Base-by-base conservation (phyloP, 108 stramenopile species). In the Nitzschia sp. region DNA sequence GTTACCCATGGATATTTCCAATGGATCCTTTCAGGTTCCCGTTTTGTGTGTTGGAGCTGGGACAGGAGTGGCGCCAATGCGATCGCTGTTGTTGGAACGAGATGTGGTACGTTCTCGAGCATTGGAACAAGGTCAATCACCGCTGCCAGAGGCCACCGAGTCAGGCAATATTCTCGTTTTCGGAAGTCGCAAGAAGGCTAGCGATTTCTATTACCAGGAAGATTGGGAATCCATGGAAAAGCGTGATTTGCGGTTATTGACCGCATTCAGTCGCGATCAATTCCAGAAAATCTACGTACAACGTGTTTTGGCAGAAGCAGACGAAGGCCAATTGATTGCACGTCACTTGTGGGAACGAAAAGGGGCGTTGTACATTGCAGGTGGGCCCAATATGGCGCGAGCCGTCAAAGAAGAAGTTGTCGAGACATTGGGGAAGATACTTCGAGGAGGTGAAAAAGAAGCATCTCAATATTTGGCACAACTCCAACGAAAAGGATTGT, bases 41-140 rank as follows among this genome's bases (percentile, higher is more conserved):
- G 70, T 89, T 22, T 26, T 93, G 21, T 90, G 73, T 59, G 82
- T 93, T 48, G 89, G 92, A 37, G 87, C 89, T 43, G 92, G 92
- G 42, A 93, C 92, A 7, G 92, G 92, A 11, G 76, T 93, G 41
- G 92, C 92, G 22, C 92, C 92, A 19, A 83, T 93, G 44, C 86
- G 92, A 34, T 80, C 83, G 20, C 58, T 93, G 11, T 79, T 93
- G 38, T 51, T 80, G 46, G 92, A 93, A 73, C 78, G 92, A 14
- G 70, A 83, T 17, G 84, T 82, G 51, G 19, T 61, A 14, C 26
- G 65, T 24, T 51, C 58, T 10, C 7, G 34, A 10, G 38, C 43
- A 19, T 14, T 25, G 3, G 43, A 39, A 10, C 61, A 15, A 1
- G 20, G 20, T 2, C 42, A 43, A 63, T 34, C 29, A 5, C 24